Evolutionary conservation across 805 yeast species (phyloP).

Genomic region (Sugiyamaella americana): DNA sequence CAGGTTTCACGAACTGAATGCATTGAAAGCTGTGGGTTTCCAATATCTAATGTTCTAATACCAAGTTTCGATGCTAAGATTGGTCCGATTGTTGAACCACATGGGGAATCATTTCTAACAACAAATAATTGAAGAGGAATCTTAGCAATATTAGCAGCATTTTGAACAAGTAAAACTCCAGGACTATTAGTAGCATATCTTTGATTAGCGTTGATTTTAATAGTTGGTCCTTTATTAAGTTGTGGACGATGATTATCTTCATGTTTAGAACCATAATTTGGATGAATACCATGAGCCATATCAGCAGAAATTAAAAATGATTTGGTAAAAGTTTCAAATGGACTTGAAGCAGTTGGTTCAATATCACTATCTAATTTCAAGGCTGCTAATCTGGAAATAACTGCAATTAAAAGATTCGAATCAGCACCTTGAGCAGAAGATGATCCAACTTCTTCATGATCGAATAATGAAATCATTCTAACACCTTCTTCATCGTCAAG

Average conservation of each 20-base stretch:
- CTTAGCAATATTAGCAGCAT: constrained; percentile 56
- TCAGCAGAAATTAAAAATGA: constrained; percentile 90
- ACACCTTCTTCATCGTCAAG: constrained; percentile 50
- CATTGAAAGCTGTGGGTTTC: constrained; percentile 90
- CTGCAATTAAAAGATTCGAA: constrained; percentile 79
- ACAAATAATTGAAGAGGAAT: constrained; percentile 91
- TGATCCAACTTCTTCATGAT: constrained; percentile 95
- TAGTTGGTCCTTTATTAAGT: constrained; percentile 84
- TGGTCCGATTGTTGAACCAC: constrained; percentile 97
- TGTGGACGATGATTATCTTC: constrained; percentile 75
- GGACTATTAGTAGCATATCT: constrained; percentile 91
- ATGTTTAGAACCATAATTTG: constrained; percentile 73
- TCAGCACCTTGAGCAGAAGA: constrained; percentile 95
- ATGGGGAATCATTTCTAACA: constrained; percentile 87
- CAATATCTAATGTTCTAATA: constrained; percentile 78
- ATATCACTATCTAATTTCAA: constrained; percentile 36
- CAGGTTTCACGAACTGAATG: constrained; percentile 92
- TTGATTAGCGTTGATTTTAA: constrained; percentile 91
- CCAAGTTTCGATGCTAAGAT: constrained; percentile 84
- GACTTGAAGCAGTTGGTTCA: constrained; percentile 22
- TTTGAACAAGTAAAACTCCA: constrained; percentile 73
- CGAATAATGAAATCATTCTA: constrained; percentile 75
- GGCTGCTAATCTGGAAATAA: constrained; percentile 60
- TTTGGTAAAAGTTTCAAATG: constrained; percentile 36
- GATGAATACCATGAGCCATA: constrained; percentile 97